Conservation (phyloP, 495 filamentous ascomycete genomes). For the Staphylotrichum tortipilum region DNA sequence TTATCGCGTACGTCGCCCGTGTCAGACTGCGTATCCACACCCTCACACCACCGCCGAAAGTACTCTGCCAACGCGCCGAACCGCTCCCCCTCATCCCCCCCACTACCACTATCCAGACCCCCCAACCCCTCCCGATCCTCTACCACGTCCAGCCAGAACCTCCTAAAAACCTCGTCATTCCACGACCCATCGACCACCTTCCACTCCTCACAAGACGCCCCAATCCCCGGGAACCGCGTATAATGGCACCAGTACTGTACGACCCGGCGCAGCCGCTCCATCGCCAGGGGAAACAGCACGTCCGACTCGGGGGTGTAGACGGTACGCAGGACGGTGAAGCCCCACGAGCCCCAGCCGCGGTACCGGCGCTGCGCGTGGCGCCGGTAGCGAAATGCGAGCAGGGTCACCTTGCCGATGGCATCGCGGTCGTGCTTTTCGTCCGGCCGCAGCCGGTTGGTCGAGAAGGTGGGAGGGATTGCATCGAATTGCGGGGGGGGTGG, state of each 20-base stretch:
- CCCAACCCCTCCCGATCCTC: neutral
- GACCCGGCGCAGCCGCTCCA: neutral
- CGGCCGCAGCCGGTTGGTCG: no score
- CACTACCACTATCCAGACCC: neutral
- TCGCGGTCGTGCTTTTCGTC: no score
- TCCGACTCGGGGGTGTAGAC: neutral
- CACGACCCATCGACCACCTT: no score
- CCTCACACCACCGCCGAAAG: neutral
- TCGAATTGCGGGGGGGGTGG: no score
- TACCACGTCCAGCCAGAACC: neutral
- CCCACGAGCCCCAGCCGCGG: neutral
- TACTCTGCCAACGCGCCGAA: neutral
- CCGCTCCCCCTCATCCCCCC: neutral
- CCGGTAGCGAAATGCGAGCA: neutral
- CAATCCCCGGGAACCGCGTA: neutral
- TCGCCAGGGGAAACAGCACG: neutral
- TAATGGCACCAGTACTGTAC: neutral
- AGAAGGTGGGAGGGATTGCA: no score
- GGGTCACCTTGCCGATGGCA: neutral
- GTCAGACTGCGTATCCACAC: neutral
- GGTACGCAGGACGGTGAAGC: neutral
- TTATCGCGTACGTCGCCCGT: no score
- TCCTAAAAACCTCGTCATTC: neutral
- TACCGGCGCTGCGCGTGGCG: neutral
- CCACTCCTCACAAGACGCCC: no score